Evolutionary conservation across 2,329 filamentous ascomycete species (phyloP).

Genomic region (Claviceps pazoutovae): DNA sequence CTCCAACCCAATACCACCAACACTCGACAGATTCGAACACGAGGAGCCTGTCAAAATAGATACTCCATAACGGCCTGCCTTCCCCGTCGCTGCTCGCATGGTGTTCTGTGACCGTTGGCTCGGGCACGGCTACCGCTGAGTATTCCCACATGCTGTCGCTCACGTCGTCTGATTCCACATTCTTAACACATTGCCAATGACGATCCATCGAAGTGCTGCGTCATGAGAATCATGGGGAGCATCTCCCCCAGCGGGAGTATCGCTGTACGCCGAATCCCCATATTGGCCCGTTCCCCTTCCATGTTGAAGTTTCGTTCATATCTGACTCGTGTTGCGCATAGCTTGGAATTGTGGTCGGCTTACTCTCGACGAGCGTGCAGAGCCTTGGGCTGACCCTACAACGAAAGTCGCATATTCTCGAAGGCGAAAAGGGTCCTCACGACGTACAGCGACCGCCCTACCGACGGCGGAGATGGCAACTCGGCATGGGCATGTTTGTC

Average conservation of each 20-base stretch:
- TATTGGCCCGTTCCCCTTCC: not conserved
- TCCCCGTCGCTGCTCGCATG: not conserved
- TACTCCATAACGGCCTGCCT: not conserved
- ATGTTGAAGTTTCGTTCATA: no score
- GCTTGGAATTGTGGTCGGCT: constrained; percentile 86
- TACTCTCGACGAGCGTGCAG: constrained; percentile 87
- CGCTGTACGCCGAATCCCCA: constrained; percentile 39
- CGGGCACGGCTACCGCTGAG: not conserved
- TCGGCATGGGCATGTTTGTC: constrained; percentile 96
- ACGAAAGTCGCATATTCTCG: constrained; percentile 93
- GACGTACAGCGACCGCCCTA: constrained; percentile 76
- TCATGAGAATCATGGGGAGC: constrained; percentile 61
- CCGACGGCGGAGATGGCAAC: constrained; percentile 82
- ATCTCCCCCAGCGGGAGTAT: constrained; percentile 67
- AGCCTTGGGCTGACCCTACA: constrained; percentile 90
- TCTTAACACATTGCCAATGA: constrained; percentile 27
- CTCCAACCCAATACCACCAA: not conserved
- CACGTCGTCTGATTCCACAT: not conserved
- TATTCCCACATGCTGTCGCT: constrained; percentile 2
- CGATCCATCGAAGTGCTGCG: constrained; percentile 26
- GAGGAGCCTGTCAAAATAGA: not conserved
- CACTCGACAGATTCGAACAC: not conserved
- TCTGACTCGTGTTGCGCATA: constrained; percentile 19
- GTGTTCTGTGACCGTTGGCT: not conserved
- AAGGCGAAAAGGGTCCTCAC: constrained; percentile 79